These are phyloP conservation scores for Pseudogymnoascus pannorum DNA, from an alignment of 2,329 filamentous ascomycete genomes.

Conservation along the genomic window DNA sequence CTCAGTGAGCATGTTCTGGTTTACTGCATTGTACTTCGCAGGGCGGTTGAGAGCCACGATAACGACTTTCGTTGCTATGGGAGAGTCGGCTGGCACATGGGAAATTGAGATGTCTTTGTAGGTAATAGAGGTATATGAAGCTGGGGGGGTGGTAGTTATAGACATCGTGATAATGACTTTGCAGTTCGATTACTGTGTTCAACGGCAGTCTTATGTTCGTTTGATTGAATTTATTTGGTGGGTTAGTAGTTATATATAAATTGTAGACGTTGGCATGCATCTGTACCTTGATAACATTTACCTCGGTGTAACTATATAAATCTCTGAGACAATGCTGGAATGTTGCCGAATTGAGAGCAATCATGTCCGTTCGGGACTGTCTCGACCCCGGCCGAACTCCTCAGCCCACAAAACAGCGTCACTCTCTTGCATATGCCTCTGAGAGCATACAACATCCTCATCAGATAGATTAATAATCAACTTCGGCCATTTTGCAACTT, in stretches of 20 bases:
- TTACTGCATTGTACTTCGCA: slow-evolving; percentile 62
- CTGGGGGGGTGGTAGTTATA: slow-evolving; percentile 17
- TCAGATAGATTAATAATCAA: background rate
- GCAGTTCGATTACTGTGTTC: background rate
- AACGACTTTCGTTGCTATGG: slow-evolving; percentile 52
- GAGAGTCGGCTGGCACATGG: slow-evolving; percentile 43
- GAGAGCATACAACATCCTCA: background rate
- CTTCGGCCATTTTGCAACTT: background rate
- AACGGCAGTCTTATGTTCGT: background rate
- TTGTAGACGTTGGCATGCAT: background rate
- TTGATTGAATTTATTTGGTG: background rate
- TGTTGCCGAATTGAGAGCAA: background rate
- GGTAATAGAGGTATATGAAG: slow-evolving; percentile 35
- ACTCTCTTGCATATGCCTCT: background rate
- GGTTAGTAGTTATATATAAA: background rate
- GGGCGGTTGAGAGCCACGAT: slow-evolving; percentile 59
- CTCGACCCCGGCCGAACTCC: background rate
- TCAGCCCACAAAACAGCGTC: background rate
- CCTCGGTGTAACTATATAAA: background rate
- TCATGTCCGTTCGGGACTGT: background rate
- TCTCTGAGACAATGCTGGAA: background rate
- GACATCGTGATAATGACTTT: background rate
- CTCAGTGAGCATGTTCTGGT: slow-evolving; percentile 53
- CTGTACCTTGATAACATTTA: background rate
- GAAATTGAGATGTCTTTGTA: slow-evolving; percentile 40